Evolutionary conservation across 495 filamentous ascomycete species (phyloP), one percentile per base, ranked within the genome.

Genomic region (Penicillium ochrochloron): DNA sequence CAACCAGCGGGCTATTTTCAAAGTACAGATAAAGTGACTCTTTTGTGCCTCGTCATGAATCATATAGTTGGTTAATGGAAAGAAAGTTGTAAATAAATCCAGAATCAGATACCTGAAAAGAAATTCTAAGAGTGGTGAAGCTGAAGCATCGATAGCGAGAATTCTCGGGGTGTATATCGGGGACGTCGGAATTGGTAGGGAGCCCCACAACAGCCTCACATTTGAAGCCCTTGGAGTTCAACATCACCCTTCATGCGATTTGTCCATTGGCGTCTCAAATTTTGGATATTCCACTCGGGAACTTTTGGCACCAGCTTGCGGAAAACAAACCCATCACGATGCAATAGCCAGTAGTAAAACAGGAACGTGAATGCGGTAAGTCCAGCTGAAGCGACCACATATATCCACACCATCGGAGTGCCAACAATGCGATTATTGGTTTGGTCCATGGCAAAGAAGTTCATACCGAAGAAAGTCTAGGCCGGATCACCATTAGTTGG

Each of bases 381-480:
- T n/a, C 7, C 41, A 44, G n/a, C n/a, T 9, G 41, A 44, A 21
- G 41, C 41, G n/a, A 44, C 41, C 41, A 44, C 41, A 10, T 44
- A 44, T 21, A 44, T 44, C 41, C 41, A 44, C 41, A 44, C 41
- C 41, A 44, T 44, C 3, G 41, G 41, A 44, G 41, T 44, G n/a
- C 41, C 41, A n/a, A 44, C 41, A 21, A 44, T 44, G n/a, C 41
- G 41, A 10, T 44, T 44, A 8, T 44, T 21, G 11, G 41, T 10
- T 10, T 44, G 41, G 10, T 44, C 41, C 41, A 44, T 44, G 6
- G 41, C 41, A 44, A 44, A 44, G 19, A 44, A 44, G n/a, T 44
- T 44, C 41, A 44, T 44, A 21, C 41, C 41, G 10, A 44, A 44
- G 41, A 44, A 44, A 44, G 41, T 44, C 41, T 44, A 44, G 21